These are phyloP conservation scores for Zostera marina DNA, from an alignment of 116 monocot species.

Conservation along the genomic window DNA sequence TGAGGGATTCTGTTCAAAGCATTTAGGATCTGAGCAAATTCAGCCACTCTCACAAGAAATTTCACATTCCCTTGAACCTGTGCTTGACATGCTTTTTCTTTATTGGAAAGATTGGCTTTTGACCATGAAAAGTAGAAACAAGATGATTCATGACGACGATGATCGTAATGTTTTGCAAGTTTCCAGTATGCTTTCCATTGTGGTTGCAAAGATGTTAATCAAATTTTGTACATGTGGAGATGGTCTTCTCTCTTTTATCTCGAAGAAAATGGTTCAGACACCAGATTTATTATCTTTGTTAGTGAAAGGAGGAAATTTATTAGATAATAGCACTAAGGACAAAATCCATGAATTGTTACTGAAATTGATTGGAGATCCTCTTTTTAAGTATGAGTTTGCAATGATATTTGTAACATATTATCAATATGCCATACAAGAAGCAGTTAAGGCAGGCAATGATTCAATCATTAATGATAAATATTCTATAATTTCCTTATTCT, in stretches of 20 bases:
- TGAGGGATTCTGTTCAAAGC: constrained; percentile 90
- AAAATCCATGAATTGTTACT: constrained; percentile 66
- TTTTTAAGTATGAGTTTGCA: constrained; percentile 83
- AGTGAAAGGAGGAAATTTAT: constrained; percentile 43
- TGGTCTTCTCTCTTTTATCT: constrained; percentile 54
- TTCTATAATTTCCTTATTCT: constrained; percentile 47
- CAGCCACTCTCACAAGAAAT: constrained; percentile 44
- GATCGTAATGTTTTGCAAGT: constrained; percentile 4
- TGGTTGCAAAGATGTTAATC: constrained; percentile 52
- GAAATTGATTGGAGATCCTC: constrained; percentile 70
- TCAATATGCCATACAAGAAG: constrained; percentile 30
- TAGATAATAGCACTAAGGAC: constrained; percentile 36
- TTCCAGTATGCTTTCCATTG: constrained; percentile 35
- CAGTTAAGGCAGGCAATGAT: constrained; percentile 22
- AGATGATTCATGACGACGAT: constrained; percentile 3
- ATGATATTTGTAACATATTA: constrained; percentile 53
- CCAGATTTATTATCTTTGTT: constrained; percentile 40
- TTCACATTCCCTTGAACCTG: constrained; percentile 44
- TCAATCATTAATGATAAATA: constrained; percentile 15
- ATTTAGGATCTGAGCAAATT: constrained; percentile 64
- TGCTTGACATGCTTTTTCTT: constrained; percentile 52
- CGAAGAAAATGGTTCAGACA: constrained; percentile 27
- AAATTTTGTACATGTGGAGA: constrained; percentile 62
- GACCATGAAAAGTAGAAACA: constrained; percentile 2
- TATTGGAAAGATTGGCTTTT: constrained; percentile 53